A percentile compares a stretch with the other conserved stretches of the same genome.
phyloP scores from a whole-genome alignment of 768 basidiomycete genomes.

The Trametes gibbosa region DNA sequence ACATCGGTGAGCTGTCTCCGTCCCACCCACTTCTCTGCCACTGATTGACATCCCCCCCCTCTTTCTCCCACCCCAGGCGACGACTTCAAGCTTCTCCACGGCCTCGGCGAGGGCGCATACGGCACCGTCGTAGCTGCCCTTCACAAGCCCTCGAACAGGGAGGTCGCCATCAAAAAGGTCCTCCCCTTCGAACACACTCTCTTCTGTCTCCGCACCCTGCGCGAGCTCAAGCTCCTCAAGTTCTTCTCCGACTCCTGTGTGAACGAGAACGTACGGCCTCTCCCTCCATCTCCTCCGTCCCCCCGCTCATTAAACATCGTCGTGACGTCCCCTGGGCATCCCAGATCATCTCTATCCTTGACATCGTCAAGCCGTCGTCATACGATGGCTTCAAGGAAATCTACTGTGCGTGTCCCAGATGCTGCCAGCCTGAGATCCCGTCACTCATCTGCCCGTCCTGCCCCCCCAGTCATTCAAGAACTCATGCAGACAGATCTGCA shows the following conservation, averaged over 20 bases:
- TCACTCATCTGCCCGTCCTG: not conserved
- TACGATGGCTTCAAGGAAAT: constrained; percentile 83
- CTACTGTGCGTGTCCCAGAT: constrained; percentile 52
- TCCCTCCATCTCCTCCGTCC: not conserved
- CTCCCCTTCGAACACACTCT: constrained; percentile 92
- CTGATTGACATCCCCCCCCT: not conserved
- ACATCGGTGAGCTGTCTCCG: constrained; percentile 48
- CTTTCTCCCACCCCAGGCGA: constrained; percentile 43
- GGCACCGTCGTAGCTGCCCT: constrained; percentile 88
- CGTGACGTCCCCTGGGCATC: constrained; percentile 8
- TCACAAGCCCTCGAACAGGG: constrained; percentile 75
- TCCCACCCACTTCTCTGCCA: not conserved
- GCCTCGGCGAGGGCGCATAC: constrained; percentile 85
- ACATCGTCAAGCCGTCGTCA: constrained; percentile 80
- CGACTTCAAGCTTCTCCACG: constrained; percentile 70
- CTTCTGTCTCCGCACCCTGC: constrained; percentile 84
- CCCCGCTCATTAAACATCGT: not conserved
- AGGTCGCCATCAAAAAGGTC: constrained; percentile 96
- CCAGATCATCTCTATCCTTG: constrained; percentile 89
- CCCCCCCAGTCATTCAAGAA: constrained; percentile 78
- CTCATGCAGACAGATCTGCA: constrained; percentile 91
- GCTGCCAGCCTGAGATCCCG: constrained; percentile 4
- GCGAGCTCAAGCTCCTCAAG: constrained; percentile 88
- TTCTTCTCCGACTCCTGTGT: constrained; percentile 79
- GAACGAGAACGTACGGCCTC: constrained; percentile 67